phyloP scores from a whole-genome alignment of 176 grass and related monocot genomes.

The Chrysopogon serrulatus region DNA sequence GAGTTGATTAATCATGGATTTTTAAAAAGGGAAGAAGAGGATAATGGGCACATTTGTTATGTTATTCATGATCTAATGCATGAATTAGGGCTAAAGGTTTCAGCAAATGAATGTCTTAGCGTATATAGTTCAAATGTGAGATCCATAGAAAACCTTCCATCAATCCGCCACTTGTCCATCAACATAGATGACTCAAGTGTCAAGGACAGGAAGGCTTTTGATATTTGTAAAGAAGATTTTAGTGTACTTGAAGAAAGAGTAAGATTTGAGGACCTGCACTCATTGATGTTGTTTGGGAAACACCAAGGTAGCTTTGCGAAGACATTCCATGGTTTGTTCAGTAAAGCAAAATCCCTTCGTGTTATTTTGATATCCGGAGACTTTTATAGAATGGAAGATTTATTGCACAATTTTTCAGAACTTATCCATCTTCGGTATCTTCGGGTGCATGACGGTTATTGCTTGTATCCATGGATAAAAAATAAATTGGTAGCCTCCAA shows the following conservation, averaged over 20 bases:
- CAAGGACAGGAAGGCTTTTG: background rate
- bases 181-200: background rate
- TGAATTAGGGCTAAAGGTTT: background rate
- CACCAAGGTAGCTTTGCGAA: background rate
- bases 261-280: background rate
- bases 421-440: slow-evolving; percentile 11
- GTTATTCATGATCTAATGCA: slow-evolving; percentile 1
- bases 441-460: background rate
- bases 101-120: slow-evolving; percentile 7
- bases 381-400: background rate
- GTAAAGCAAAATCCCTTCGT: background rate
- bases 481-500: background rate
- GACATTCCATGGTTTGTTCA: background rate
- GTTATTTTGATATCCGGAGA: background rate
- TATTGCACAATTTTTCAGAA: background rate
- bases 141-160: background rate
- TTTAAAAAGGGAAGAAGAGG: background rate
- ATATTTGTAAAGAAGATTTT: background rate
- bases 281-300: background rate
- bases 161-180: background rate
- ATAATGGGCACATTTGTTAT: background rate
- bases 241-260: background rate
- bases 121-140: background rate
- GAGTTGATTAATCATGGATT: background rate
- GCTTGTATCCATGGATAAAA: background rate